Evolutionary conservation across 345 rosid genomes (phyloP), one percentile per base, ranked within the genome.

Genomic region (Gossypium ekmanianum): DNA sequence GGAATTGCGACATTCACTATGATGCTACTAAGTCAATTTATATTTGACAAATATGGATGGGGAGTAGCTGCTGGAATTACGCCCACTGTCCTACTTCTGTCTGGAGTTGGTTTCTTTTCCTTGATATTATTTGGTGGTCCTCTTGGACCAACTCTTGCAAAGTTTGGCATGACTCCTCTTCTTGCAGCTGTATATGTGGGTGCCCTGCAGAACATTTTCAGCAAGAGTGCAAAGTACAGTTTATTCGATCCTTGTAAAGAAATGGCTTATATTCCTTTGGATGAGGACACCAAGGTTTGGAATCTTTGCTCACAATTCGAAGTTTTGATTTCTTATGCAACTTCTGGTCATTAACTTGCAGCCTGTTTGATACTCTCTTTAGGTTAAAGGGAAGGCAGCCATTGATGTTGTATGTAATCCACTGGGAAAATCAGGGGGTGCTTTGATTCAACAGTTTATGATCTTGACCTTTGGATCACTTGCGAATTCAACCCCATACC

Each of bases 141-240:
- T 26, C 61, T 95, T 6, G 87, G 86, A 68, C 97, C 96, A 20
- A 52, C 87, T 9, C 88, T 95, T 44, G 85, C 91, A 26, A 83
- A 85, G 78, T 88, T 90, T 4, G 99, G 99, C 74, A 82, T 95
- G 94, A 93, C 96, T 72, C 98, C 99, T 29, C 91, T 95, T 81
- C 96, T 95, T 48, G 97, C 99, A 12, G 97, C 99, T 9, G 99
- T 95, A 41, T 95, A 90, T 4, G 98, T 95, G 45, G 99, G 99
- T 66, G 99, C 99, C 47, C 39, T 95, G 85, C 99, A 95, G 85
- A 95, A 95, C 79, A 95, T 95, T 81, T 95, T 95, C 96, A 95
- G 98, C 88, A 94, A 94, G 94, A 94, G 98, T 39, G 98, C 98
- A 81, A 94, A 94, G 79, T 94, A 94, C 91, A 94, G 96, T 78